Evolutionary conservation across 441 rosid species (phyloP), one percentile per base, ranked within the genome.

Genomic region (Erodium trifolium): DNA sequence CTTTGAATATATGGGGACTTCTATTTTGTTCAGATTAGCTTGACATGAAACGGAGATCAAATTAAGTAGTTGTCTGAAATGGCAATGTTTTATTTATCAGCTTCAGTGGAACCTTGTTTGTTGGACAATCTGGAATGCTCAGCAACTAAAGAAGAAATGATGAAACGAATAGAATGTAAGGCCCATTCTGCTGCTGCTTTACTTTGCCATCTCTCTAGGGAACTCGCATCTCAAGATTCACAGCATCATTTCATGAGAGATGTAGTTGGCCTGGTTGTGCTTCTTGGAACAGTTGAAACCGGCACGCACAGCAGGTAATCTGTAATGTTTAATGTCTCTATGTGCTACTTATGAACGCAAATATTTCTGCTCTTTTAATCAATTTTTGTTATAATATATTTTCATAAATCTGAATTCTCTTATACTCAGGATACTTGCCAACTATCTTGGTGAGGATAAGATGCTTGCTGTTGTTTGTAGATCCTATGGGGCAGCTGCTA

Each of bases 381-480:
- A 5, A 53, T 31, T 1, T 49, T 60, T 47, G 13, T 41, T 12
- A 34, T 63, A 2, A 29, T 12, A 14, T 55, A 39, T 37, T 4
- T 63, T 18, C 5, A 23, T 53, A 37, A 10, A 41, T 51, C 29
- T 67, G 65, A 37, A 65, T 45, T 70, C 67, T 9, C 57, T 47
- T 13, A 16, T 64, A 27, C 68, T 71, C 67, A 91, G 95, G 76
- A 77, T 83, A 43, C 74, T 91, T 67, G 84, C 88, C 3, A 87
- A 79, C 73, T 87, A 78, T 74, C 73, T 87, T 72, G 92, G 90
- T 18, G 82, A 85, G 81, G 90, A 83, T 68, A 81, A 79, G 73
- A 82, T 87, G 95, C 83, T 87, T 2, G 88, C 87, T 35, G 67
- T 86, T 37, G 92, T 87, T 16, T 86, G 87, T 73, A 82, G 78